phyloP scores from a whole-genome alignment of 176 grass and related monocot species.

The Calamus simplicifolius region DNA sequence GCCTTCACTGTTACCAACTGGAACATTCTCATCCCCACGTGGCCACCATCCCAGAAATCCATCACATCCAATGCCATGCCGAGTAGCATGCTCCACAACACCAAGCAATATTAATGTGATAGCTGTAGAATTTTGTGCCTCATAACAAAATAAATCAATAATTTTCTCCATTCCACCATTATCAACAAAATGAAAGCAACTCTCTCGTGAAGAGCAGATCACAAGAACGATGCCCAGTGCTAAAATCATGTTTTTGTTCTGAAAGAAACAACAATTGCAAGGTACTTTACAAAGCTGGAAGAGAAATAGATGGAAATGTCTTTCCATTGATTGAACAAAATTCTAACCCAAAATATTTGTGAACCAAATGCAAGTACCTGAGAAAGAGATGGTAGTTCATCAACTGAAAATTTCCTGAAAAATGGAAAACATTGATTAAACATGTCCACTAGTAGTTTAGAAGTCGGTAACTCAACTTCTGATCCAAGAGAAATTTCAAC shows the following conservation, averaged over 20 bases:
- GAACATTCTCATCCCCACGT: constrained; percentile 34
- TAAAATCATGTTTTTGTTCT: constrained; percentile 57
- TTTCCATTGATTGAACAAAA: too few relatives aligned
- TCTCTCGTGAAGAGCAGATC: constrained; percentile 77
- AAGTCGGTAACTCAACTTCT: constrained; percentile 40
- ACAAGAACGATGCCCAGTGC: constrained; percentile 74
- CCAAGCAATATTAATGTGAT: constrained; percentile 64
- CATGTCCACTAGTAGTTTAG: constrained; percentile 43
- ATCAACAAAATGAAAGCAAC: constrained; percentile 75
- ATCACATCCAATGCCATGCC: constrained; percentile 81
- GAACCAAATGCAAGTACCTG: constrained; percentile 38
- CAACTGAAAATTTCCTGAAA: constrained; percentile 41
- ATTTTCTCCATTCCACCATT: constrained; percentile 86
- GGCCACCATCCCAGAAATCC: constrained; percentile 91
- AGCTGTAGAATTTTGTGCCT: constrained; percentile 54
- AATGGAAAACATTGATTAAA: constrained; percentile 56
- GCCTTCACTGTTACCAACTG: constrained; percentile 48
- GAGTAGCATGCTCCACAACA: constrained; percentile 71
- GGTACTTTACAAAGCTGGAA: too few relatives aligned
- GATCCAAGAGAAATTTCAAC: constrained; percentile 20
- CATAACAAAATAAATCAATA: constrained; percentile 44
- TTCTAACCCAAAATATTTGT: too few relatives aligned
- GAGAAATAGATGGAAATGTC: too few relatives aligned
- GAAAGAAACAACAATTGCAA: constrained; percentile 20
- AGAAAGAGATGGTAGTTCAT: constrained; percentile 38